A percentile compares a stretch with the other conserved stretches of the same genome.
Conservation (phyloP, 139 green algal species). For the Chlorella sp. region DNA sequence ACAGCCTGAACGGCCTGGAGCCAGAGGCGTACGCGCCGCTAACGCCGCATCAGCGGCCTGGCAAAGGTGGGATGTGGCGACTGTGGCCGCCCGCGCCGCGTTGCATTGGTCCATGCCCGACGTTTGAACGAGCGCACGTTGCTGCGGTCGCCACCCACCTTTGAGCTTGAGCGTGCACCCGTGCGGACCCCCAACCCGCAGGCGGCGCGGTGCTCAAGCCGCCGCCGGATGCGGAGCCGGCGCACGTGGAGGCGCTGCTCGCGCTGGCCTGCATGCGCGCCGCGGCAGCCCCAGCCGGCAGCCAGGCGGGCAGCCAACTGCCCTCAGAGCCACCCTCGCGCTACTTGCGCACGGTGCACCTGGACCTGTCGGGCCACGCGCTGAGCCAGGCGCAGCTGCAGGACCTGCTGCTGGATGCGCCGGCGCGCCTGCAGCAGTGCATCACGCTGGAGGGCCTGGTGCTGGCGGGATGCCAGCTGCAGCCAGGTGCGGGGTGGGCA, state of each 20-base stretch:
- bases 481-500: slow-evolving; percentile 5
- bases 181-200: background rate
- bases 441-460: background rate
- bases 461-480: slow-evolving; percentile 14
- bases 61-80: background rate
- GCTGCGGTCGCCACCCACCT: too few species aligned
- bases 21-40: background rate
- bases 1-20: background rate
- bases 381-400: background rate
- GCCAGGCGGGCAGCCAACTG: too few species aligned
- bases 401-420: slow-evolving; percentile 7
- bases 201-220: slow-evolving; percentile 2
- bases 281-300: too few species aligned
- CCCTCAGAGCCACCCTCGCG: too few species aligned
- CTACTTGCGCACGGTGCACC: slow-evolving; percentile 10
- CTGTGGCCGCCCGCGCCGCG: background rate
- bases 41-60: background rate
- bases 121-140: background rate
- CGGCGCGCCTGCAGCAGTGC: background rate
- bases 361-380: slow-evolving; percentile 1
- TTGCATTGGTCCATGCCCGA: background rate
- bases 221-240: background rate
- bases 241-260: background rate
- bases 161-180: background rate
- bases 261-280: background rate